These are phyloP conservation scores for Solanum pinnatisectum DNA, from an alignment of 257 asterid species.

Conservation along the genomic window DNA sequence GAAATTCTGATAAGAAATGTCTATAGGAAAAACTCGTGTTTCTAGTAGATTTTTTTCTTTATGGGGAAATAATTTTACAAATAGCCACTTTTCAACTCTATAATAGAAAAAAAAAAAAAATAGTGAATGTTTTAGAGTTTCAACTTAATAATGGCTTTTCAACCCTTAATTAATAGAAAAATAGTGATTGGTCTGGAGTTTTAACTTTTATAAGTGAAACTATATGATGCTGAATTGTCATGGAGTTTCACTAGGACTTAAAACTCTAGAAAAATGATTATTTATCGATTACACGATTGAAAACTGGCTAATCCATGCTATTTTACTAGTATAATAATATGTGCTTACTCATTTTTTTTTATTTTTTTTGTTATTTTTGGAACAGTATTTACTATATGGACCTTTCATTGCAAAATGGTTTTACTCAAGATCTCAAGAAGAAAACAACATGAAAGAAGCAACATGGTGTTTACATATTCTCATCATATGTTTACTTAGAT, in stretches of 20 bases:
- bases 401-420: constrained; percentile 48
- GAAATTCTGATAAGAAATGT: background rate
- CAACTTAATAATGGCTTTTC: background rate
- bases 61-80: too few relatives aligned
- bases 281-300: background rate
- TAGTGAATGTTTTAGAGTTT: background rate
- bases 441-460: constrained; percentile 13
- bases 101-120: background rate
- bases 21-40: background rate
- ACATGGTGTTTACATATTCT: constrained; percentile 56
- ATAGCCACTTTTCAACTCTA: background rate
- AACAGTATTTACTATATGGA: constrained; percentile 52
- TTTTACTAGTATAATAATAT: background rate
- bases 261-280: background rate
- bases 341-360: background rate
- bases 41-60: background rate
- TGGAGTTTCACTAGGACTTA: background rate
- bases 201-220: background rate
- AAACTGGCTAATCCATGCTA: background rate
- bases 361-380: background rate
- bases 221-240: background rate
- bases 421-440: constrained; percentile 39
- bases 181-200: background rate
- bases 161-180: background rate
- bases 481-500: constrained; percentile 44